phyloP scores from a whole-genome alignment of 768 basidiomycete genomes.

The Leccinum variicolor region DNA sequence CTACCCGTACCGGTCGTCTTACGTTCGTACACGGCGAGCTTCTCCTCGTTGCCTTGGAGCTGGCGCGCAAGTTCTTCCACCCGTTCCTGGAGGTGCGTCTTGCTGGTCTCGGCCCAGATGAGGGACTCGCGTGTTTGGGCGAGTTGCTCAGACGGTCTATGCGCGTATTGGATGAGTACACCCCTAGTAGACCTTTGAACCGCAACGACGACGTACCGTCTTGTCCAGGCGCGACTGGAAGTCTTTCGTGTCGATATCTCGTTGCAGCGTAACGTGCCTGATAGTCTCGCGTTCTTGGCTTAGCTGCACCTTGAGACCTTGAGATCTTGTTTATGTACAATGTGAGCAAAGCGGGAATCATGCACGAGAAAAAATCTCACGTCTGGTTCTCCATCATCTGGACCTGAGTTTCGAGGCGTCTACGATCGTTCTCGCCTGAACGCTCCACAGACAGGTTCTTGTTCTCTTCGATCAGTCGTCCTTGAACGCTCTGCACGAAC shows the following conservation, averaged over 20 bases:
- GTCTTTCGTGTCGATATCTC: slow-evolving; percentile 77
- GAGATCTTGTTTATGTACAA: slow-evolving; percentile 60
- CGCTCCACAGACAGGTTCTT: slow-evolving; percentile 73
- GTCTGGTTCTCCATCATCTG: slow-evolving; percentile 75
- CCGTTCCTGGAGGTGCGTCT: slow-evolving; percentile 73
- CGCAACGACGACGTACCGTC: slow-evolving; percentile 43
- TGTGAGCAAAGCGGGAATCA: neutral
- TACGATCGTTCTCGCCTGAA: slow-evolving; percentile 78
- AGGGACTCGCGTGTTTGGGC: slow-evolving; percentile 68
- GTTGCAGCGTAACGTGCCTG: slow-evolving; percentile 74
- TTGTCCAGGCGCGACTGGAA: slow-evolving; percentile 70
- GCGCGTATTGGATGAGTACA: slow-evolving; percentile 9
- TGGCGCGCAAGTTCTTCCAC: slow-evolving; percentile 44
- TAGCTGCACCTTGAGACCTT: slow-evolving; percentile 66
- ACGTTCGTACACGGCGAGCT: slow-evolving; percentile 83
- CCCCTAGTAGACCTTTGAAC: neutral
- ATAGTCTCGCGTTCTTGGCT: slow-evolving; percentile 69
- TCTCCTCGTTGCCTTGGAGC: slow-evolving; percentile 76
- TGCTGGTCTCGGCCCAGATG: slow-evolving; percentile 72
- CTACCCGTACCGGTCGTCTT: slow-evolving; percentile 37
- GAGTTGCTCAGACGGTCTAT: slow-evolving; percentile 61
- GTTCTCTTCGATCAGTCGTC: slow-evolving; percentile 83
- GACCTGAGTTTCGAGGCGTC: slow-evolving; percentile 75
- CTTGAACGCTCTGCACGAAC: slow-evolving; percentile 62
- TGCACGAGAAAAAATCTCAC: slow-evolving; percentile 40